Conservation (phyloP, 2,329 filamentous ascomycete species). For the Fusarium sublunatum region DNA sequence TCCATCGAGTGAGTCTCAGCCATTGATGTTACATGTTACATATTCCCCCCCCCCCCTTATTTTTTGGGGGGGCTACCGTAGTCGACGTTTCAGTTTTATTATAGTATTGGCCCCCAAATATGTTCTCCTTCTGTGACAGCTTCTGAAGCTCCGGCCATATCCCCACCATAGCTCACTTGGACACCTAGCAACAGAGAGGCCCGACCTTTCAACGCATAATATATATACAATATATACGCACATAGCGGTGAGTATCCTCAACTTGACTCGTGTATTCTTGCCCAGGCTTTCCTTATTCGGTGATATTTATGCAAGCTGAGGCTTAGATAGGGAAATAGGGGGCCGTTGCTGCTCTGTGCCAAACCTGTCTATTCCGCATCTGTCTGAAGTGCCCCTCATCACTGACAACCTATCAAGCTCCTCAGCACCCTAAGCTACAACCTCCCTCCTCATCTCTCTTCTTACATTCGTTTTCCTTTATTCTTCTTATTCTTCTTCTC, state of each 20-base stretch:
- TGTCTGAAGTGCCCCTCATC: slow-evolving; percentile 43
- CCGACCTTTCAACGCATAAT: too few relatives aligned
- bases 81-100: not conserved
- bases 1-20: not conserved
- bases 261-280: not conserved
- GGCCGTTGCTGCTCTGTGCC: slow-evolving; percentile 14
- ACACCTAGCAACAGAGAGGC: too few relatives aligned
- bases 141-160: not conserved
- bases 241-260: slow-evolving; percentile 5
- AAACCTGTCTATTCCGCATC: slow-evolving; percentile 33
- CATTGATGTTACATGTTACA: not conserved
- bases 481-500: not conserved
- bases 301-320: slow-evolving; percentile 8
- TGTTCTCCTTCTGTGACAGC: not conserved
- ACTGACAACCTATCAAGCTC: slow-evolving; percentile 14
- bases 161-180: slow-evolving; percentile 14
- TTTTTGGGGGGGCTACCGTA: too few relatives aligned
- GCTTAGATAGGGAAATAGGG: slow-evolving; percentile 11
- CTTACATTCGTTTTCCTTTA: slow-evolving; percentile 28
- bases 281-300: not conserved
- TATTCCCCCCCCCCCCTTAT: not conserved
- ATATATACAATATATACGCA: too few relatives aligned
- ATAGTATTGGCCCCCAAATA: not conserved
- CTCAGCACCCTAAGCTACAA: slow-evolving; percentile 7
- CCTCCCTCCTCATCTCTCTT: slow-evolving; percentile 33